Percentiles rank a stretch among this genome's conserved stretches.
phyloP scores from a whole-genome alignment of 225 moss, liverwort and hornwort genomes.

The Marchantia polymorpha region DNA sequence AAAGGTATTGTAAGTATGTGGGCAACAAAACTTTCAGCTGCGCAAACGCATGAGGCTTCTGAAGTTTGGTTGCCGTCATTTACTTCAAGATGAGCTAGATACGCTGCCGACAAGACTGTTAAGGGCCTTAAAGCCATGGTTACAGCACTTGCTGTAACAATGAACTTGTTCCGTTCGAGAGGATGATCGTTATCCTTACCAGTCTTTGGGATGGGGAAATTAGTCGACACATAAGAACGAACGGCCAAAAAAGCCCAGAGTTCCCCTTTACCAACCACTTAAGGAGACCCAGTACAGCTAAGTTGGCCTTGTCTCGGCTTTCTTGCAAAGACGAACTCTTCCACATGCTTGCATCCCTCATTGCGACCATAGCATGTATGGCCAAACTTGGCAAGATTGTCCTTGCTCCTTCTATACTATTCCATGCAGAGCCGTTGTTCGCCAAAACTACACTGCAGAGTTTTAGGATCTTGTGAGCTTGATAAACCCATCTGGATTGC shows the following conservation, averaged over 20 bases:
- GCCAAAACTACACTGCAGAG: conserved; percentile 59
- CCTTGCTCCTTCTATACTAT: conserved; percentile 28
- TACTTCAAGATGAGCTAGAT: conserved; percentile 29
- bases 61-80: conserved; percentile 39
- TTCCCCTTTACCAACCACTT: conserved; percentile 76
- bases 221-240: conserved; percentile 61
- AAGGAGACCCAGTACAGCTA: conserved; percentile 54
- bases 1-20: conserved; percentile 85
- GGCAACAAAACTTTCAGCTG: conserved; percentile 69
- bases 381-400: conserved; percentile 57
- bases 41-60: conserved; percentile 53
- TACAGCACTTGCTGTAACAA: conserved; percentile 73
- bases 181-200: conserved; percentile 52
- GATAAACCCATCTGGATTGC: conserved; percentile 65
- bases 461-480: conserved; percentile 63
- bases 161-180: conserved; percentile 68
- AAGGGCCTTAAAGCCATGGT: conserved; percentile 75
- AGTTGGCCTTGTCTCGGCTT: conserved; percentile 48
- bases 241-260: conserved; percentile 72
- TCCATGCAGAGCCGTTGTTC: conserved; percentile 45
- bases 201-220: conserved; percentile 62
- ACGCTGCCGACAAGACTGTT: conserved; percentile 53
- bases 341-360: conserved; percentile 82
- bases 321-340: conserved; percentile 53
- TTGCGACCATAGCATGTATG: conserved; percentile 69